Base-by-base conservation (phyloP, 2,329 filamentous ascomycete genomes). In the Chaetomiaceae sp. region DNA sequence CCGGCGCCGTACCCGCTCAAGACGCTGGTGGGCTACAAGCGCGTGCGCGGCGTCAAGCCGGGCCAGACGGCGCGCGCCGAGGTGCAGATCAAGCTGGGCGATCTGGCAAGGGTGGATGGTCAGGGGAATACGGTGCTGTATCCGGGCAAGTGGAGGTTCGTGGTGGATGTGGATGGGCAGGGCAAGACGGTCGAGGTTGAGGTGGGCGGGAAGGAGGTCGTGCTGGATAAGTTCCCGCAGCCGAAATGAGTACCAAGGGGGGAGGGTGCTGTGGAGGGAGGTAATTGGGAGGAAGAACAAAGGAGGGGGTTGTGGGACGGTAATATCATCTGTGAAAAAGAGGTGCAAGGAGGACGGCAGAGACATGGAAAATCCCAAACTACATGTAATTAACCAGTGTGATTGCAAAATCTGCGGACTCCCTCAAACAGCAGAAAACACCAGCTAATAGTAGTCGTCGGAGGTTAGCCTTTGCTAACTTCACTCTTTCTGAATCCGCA, bases 1-100 rank as follows among this genome's bases (percentile, higher is more conserved):
- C 75, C 76, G 0, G 50, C 58, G 27, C 77, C 78, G 3, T 69
- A 71, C 40, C 77, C 76, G 1, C 65, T 66, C 29, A 79, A 79
- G 61, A 69, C 68, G 3, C 67, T 80, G 0, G 73, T 72, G 1
- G 67, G 68, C 1, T 80, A 79, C 52, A 57, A 61, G 2, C 64
- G 76, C n/a, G 56, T 76, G 6, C 60, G 63, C 44, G 59, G 61
- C 15, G 62, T 76, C 36, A 49, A 58, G 14, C 55, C 65, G 0
- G 67, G 65, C 2, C 45, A 56, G n/a, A 60, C 58, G 0, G 52
- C 40, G 5, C 65, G 56, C 4, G 66, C 63, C 11, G 22, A 27
- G 26, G 22, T 56, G n/a, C 26, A 27, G 0, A 52, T 76, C 20
- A 75, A 66, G 11, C 58, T 80, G 1, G 76, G 72, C 0, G 68